These are phyloP conservation scores for Entoloma clypeatum DNA, from an alignment of 1,284 basidiomycete genomes.

Conservation along the genomic window DNA sequence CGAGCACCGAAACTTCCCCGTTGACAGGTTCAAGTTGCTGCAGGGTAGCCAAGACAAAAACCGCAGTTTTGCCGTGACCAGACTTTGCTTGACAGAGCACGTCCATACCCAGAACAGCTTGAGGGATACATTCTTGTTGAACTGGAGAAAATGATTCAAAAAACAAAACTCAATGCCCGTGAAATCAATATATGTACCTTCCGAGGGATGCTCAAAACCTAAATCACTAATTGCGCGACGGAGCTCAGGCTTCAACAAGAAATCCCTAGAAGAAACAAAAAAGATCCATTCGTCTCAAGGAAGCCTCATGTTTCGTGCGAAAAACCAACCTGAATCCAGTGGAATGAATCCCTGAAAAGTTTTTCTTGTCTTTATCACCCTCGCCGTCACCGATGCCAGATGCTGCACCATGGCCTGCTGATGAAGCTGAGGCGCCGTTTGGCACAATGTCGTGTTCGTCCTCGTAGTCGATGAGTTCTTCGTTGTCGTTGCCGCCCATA, in stretches of 20 bases:
- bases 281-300: slow-evolving; percentile 10
- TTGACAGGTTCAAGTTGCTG: slow-evolving; percentile 99
- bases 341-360: slow-evolving; percentile 96
- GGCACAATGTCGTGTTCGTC: slow-evolving; percentile 87
- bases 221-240: slow-evolving; percentile 97
- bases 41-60: slow-evolving; percentile 96
- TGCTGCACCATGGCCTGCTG: slow-evolving; percentile 49
- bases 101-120: slow-evolving; percentile 99
- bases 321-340: slow-evolving; percentile 82
- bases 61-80: slow-evolving; percentile 99
- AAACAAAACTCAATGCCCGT: neutral
- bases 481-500: slow-evolving; percentile 79
- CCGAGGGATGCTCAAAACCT: slow-evolving; percentile 99
- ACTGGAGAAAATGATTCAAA: slow-evolving; percentile 47
- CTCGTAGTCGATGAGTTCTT: slow-evolving; percentile 91
- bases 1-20: slow-evolving; percentile 96
- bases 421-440: slow-evolving; percentile 50
- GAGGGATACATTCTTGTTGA: slow-evolving; percentile 99
- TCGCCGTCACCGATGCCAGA: slow-evolving; percentile 58
- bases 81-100: slow-evolving; percentile 99
- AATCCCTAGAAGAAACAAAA: slow-evolving; percentile 62
- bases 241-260: slow-evolving; percentile 95
- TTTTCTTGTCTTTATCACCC: slow-evolving; percentile 88
- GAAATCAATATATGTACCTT: slow-evolving; percentile 60
- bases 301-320: slow-evolving; percentile 1